These are phyloP conservation scores for Metarhizium anisopliae DNA, from an alignment of 2,329 filamentous ascomycete genomes.

Conservation along the genomic window DNA sequence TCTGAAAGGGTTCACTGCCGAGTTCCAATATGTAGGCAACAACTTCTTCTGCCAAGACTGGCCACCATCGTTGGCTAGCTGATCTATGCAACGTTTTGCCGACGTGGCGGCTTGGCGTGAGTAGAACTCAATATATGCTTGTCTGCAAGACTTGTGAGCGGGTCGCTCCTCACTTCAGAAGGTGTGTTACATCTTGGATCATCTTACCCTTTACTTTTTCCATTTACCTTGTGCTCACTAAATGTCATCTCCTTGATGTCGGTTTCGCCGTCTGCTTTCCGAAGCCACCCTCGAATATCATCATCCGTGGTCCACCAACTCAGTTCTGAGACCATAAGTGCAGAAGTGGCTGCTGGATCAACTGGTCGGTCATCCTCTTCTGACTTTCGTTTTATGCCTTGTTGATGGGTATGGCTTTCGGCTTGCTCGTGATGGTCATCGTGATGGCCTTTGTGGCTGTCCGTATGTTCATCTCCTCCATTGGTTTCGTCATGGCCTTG, in stretches of 20 bases:
- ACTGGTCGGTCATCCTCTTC: slow-evolving; percentile 49
- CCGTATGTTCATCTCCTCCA: slow-evolving; percentile 28
- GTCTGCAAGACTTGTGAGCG: slow-evolving; percentile 27
- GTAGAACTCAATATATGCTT: slow-evolving; percentile 78
- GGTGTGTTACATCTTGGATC: not conserved
- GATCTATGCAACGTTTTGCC: slow-evolving; percentile 72
- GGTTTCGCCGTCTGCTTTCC: slow-evolving; percentile 68
- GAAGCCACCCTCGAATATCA: slow-evolving; percentile 80
- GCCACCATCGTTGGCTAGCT: slow-evolving; percentile 41
- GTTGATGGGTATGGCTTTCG: slow-evolving; percentile 15
- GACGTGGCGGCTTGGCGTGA: slow-evolving; percentile 79
- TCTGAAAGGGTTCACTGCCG: slow-evolving; percentile 77
- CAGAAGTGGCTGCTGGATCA: slow-evolving; percentile 53
- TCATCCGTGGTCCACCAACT: slow-evolving; percentile 98
- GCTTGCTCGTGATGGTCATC: slow-evolving; percentile 17
- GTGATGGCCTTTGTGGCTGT: slow-evolving; percentile 14
- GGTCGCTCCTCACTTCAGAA: not conserved
- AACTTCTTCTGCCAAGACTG: slow-evolving; percentile 59
- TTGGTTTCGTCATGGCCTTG: slow-evolving; percentile 23
- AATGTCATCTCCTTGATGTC: slow-evolving; percentile 91
- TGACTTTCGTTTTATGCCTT: slow-evolving; percentile 53
- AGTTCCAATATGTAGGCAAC: slow-evolving; percentile 64
- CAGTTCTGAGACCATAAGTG: slow-evolving; percentile 79
- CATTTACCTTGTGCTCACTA: slow-evolving; percentile 97
- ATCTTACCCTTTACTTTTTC: slow-evolving; percentile 91